phyloP scores from a whole-genome alignment of 2,329 filamentous ascomycete species.

The Alternaria arbusti region DNA sequence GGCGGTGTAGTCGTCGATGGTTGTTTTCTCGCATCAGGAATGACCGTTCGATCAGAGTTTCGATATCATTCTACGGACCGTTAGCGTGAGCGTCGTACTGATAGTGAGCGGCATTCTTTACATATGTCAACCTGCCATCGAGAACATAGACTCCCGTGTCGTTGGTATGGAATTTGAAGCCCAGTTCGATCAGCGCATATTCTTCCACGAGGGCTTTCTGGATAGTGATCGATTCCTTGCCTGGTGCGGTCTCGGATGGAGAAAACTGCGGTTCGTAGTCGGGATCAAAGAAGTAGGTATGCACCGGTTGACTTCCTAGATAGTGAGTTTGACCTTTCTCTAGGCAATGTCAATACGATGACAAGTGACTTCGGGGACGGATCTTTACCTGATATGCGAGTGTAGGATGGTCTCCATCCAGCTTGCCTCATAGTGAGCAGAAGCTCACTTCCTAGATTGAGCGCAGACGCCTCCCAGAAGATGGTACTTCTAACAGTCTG shows the following conservation, averaged over 20 bases:
- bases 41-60: not conserved
- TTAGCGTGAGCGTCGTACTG: too few species aligned
- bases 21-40: conserved; percentile 2
- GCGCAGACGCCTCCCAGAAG: conserved; percentile 26
- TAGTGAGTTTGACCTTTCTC: conserved; percentile 26
- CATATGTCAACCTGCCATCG: not conserved
- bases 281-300: conserved; percentile 30
- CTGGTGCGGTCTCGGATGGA: not conserved
- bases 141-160: not conserved
- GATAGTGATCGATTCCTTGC: not conserved
- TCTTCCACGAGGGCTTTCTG: conserved; percentile 1
- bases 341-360: not conserved
- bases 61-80: not conserved
- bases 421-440: conserved; percentile 15
- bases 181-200: conserved; percentile 1
- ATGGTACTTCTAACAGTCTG: conserved; percentile 19
- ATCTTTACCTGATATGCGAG: conserved; percentile 22
- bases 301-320: conserved; percentile 24
- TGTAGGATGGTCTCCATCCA: conserved; percentile 29
- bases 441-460: conserved; percentile 26
- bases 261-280: conserved; percentile 27
- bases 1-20: not conserved
- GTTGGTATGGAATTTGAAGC: not conserved
- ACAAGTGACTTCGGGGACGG: too few species aligned
- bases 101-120: not conserved